Conservation (phyloP, 805 yeast species). For the Myxozyma geophila region DNA sequence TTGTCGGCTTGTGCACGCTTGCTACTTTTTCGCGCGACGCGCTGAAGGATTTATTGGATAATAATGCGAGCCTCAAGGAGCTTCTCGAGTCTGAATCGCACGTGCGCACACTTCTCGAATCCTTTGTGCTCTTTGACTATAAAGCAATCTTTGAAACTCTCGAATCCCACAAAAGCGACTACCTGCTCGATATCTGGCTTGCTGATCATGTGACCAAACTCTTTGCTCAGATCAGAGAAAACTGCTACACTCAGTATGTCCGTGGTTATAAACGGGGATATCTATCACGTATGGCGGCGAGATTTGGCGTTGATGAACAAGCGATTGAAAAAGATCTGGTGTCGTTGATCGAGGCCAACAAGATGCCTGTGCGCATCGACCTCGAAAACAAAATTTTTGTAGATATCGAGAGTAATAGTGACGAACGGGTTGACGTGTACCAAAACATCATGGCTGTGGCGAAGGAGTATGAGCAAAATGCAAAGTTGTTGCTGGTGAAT, state of each 20-base stretch:
- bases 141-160: slow-evolving; percentile 15
- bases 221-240: slow-evolving; percentile 27
- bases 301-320: slow-evolving; percentile 25
- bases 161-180: slow-evolving; percentile 23
- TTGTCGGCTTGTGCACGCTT: slow-evolving; percentile 28
- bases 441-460: slow-evolving; percentile 19
- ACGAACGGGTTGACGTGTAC: slow-evolving; percentile 30
- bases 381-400: slow-evolving; percentile 29
- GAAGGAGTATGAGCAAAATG: slow-evolving; percentile 27
- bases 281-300: slow-evolving; percentile 24
- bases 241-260: slow-evolving; percentile 35
- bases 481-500: slow-evolving; percentile 22
- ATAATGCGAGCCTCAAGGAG: slow-evolving; percentile 26
- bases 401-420: slow-evolving; percentile 7
- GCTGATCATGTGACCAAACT: slow-evolving; percentile 24
- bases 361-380: slow-evolving; percentile 26
- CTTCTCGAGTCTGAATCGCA: slow-evolving; percentile 30
- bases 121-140: slow-evolving; percentile 30
- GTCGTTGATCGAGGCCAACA: slow-evolving; percentile 18
- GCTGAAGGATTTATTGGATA: slow-evolving; percentile 21
- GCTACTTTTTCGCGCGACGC: slow-evolving; percentile 27
- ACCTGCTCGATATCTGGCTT: slow-evolving; percentile 32
- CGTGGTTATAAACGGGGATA: slow-evolving; percentile 31
- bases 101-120: slow-evolving; percentile 28
- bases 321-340: slow-evolving; percentile 22